Percentiles rank a stretch among this genome's conserved stretches.
These are phyloP conservation scores for Neospermospora avenae DNA, from an alignment of 2,329 filamentous ascomycete species.

Conservation along the genomic window DNA sequence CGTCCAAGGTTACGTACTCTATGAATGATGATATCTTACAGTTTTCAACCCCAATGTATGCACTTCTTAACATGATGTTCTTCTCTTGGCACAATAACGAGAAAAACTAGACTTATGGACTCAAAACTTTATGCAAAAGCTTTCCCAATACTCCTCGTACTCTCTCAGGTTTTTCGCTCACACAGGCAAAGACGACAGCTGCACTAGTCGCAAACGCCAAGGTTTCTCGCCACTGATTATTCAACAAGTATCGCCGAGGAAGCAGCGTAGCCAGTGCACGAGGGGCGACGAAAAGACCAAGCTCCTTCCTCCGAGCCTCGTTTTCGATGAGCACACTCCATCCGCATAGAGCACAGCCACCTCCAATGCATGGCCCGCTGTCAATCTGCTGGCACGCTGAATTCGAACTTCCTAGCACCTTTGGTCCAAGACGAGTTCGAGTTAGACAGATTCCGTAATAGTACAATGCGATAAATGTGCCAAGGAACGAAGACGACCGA, in stretches of 20 bases:
- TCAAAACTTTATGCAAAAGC: constrained; percentile 42
- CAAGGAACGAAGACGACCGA: constrained; percentile 75
- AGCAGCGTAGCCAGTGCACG: constrained; percentile 72
- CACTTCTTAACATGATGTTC: not conserved
- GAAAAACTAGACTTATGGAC: not conserved
- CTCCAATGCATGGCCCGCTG: constrained; percentile 63
- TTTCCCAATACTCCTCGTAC: constrained; percentile 68
- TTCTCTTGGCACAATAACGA: no score
- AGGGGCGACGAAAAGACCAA: constrained; percentile 78
- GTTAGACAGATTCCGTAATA: constrained; percentile 83
- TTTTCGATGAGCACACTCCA: constrained; percentile 78
- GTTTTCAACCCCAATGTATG: no score
- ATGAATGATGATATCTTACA: no score
- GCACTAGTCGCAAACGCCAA: constrained; percentile 63
- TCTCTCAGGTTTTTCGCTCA: constrained; percentile 57
- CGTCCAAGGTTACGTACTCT: no score
- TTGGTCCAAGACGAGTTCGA: constrained; percentile 70
- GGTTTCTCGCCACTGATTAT: constrained; percentile 66
- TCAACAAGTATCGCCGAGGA: constrained; percentile 61
- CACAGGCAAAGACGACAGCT: constrained; percentile 67
- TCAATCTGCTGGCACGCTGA: constrained; percentile 51
- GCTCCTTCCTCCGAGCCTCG: constrained; percentile 63
- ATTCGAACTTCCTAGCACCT: constrained; percentile 54
- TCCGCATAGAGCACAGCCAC: constrained; percentile 73
- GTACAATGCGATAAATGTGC: constrained; percentile 72